phyloP scores from a whole-genome alignment of 306 rosid genomes.

The Macrotyloma uniflorum region DNA sequence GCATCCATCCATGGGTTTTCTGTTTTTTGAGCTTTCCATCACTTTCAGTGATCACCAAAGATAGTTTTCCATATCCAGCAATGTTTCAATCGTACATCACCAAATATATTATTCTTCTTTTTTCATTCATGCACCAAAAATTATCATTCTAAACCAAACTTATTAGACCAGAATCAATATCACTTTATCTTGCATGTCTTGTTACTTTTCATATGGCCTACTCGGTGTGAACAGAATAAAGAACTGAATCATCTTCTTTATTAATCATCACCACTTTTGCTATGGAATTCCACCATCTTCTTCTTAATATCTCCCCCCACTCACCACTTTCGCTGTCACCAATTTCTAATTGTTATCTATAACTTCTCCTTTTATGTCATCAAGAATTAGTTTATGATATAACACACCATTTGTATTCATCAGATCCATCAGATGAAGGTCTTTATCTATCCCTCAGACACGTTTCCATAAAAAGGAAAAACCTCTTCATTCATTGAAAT shows the following conservation, averaged over 20 bases:
- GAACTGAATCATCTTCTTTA: neutral
- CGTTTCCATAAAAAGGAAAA: too few species aligned
- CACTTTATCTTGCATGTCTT: neutral
- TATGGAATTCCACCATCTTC: neutral
- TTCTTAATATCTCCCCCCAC: neutral
- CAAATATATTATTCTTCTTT: neutral
- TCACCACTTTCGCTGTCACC: neutral
- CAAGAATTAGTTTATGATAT: neutral
- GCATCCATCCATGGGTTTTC: too few species aligned
- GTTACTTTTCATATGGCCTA: neutral
- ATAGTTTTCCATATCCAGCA: neutral
- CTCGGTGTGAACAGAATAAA: neutral
- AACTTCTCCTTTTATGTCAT: neutral
- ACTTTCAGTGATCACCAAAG: neutral
- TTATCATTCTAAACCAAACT: neutral
- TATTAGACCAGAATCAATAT: neutral
- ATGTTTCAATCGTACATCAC: neutral
- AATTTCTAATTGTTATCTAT: neutral
- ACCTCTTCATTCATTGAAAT: too few species aligned
- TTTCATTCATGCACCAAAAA: too few species aligned
- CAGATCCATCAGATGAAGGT: too few species aligned
- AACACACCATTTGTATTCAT: too few species aligned
- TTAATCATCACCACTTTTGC: neutral
- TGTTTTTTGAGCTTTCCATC: too few species aligned
- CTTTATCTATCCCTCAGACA: too few species aligned